Evolutionary conservation across 1,284 basidiomycete genomes (phyloP).

Genomic region (Rhodotorula sp.): DNA sequence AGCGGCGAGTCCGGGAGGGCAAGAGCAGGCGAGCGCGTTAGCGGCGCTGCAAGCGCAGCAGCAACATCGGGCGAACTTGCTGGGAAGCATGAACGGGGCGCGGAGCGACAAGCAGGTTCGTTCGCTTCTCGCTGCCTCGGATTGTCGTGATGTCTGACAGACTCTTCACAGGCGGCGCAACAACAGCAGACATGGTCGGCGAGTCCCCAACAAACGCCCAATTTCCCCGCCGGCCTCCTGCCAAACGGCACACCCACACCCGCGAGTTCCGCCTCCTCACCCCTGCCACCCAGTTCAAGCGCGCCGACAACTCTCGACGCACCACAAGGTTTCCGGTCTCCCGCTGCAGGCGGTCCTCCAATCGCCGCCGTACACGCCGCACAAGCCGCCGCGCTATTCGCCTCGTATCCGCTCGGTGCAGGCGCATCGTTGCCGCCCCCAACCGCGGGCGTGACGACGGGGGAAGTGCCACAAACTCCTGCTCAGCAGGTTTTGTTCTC

Average conservation of each 20-base stretch:
- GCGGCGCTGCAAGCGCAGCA: slow-evolving; percentile 41
- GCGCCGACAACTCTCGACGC: background rate
- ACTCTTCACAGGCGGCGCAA: background rate
- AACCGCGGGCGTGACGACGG: slow-evolving; percentile 16
- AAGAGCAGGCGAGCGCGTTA: slow-evolving; percentile 39
- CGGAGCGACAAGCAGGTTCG: slow-evolving; percentile 14
- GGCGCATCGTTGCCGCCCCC: slow-evolving; percentile 10
- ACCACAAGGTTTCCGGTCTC: background rate
- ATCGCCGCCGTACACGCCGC: slow-evolving; percentile 13
- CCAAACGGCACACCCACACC: slow-evolving; percentile 21
- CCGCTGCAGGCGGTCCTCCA: slow-evolving; percentile 4
- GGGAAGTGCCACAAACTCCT: slow-evolving; percentile 55
- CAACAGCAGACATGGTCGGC: slow-evolving; percentile 23
- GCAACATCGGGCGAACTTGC: slow-evolving; percentile 34
- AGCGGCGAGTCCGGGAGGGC: slow-evolving; percentile 15
- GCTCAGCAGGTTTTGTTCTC: slow-evolving; percentile 91
- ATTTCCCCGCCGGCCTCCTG: slow-evolving; percentile 23
- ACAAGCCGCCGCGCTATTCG: background rate
- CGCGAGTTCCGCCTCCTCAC: slow-evolving; percentile 2
- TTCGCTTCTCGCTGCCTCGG: background rate
- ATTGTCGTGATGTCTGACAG: background rate
- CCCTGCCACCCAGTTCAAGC: background rate
- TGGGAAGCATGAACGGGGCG: slow-evolving; percentile 42
- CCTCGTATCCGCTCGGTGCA: background rate
- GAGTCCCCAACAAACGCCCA: slow-evolving; percentile 24